These are phyloP conservation scores for Symmetrospora coprosmae DNA, from an alignment of 768 basidiomycete genomes.

Conservation along the genomic window DNA sequence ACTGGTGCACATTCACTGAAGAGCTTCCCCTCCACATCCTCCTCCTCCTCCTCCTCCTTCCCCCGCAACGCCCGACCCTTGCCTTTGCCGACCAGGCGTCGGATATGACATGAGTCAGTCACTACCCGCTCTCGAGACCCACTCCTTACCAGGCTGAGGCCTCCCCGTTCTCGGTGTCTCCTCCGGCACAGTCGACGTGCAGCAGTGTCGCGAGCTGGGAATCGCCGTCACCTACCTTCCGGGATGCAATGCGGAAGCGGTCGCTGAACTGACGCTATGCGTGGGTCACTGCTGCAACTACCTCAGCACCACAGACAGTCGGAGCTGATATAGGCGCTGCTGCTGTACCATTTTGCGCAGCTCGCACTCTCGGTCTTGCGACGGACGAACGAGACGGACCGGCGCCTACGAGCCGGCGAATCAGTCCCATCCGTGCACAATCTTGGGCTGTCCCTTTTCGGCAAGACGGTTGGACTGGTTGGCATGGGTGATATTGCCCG, in stretches of 20 bases:
- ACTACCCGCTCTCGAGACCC: too few species aligned
- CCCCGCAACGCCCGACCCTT: too few species aligned
- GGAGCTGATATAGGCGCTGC: not conserved
- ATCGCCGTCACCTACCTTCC: constrained; percentile 4
- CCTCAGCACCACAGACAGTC: too few species aligned
- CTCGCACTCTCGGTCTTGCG: constrained; percentile 7
- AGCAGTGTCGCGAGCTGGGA: not conserved
- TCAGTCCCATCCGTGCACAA: constrained; percentile 13
- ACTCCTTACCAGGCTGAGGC: too few species aligned
- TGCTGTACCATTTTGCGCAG: not conserved
- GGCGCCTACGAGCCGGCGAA: constrained; percentile 4
- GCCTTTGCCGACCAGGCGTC: too few species aligned
- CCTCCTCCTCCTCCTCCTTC: too few species aligned
- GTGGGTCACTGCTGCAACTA: too few species aligned
- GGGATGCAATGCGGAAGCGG: constrained; percentile 19
- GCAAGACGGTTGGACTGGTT: constrained; percentile 49
- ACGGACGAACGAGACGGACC: constrained; percentile 2
- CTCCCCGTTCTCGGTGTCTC: too few species aligned
- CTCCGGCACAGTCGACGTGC: not conserved
- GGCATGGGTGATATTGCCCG: constrained; percentile 51
- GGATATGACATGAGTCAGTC: constrained; percentile 17
- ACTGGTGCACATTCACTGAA: too few species aligned
- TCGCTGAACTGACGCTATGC: constrained; percentile 6
- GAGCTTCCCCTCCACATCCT: too few species aligned
- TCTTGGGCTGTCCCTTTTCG: constrained; percentile 36